phyloP scores from a whole-genome alignment of 2,329 filamentous ascomycete species.

The Hypomyces rosellus region DNA sequence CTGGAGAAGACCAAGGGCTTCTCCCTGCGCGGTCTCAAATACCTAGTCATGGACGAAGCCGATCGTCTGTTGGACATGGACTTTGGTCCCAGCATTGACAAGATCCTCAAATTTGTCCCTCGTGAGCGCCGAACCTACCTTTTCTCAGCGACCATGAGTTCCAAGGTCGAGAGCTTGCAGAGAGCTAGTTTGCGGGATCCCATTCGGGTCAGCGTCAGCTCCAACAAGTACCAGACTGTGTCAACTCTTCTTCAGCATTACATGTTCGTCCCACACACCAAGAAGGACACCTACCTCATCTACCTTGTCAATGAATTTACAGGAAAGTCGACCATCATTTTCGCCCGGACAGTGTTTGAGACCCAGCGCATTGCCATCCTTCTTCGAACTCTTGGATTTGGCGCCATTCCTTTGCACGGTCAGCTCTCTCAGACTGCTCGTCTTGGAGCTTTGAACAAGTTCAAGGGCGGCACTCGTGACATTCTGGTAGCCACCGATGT shows the following conservation, averaged over 20 bases:
- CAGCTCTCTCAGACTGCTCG: conserved; percentile 84
- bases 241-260: conserved; percentile 82
- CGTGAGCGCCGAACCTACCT: conserved; percentile 74
- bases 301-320: conserved; percentile 79
- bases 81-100: conserved; percentile 87
- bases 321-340: conserved; percentile 84
- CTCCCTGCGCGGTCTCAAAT: conserved; percentile 72
- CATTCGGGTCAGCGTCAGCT: conserved; percentile 72
- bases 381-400: conserved; percentile 76
- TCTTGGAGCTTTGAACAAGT: conserved; percentile 83
- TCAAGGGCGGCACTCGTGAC: conserved; percentile 70
- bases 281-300: conserved; percentile 87
- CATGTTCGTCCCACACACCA: conserved; percentile 75
- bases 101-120: conserved; percentile 84
- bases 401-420: conserved; percentile 87
- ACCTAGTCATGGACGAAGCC: conserved; percentile 91
- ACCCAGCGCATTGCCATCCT: conserved; percentile 80
- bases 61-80: conserved; percentile 89
- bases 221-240: conserved; percentile 85
- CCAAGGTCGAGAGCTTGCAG: conserved; percentile 88
- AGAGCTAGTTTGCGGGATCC: conserved; percentile 83
- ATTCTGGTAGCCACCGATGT: conserved; percentile 92
- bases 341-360: conserved; percentile 87
- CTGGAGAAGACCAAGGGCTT: conserved; percentile 97
- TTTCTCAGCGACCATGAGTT: conserved; percentile 91